A percentile compares a stretch with the other conserved stretches of the same genome.
Evolutionary conservation across 371 early-diverging fungal genomes (phyloP).

Genomic region (Mortierella sp.): DNA sequence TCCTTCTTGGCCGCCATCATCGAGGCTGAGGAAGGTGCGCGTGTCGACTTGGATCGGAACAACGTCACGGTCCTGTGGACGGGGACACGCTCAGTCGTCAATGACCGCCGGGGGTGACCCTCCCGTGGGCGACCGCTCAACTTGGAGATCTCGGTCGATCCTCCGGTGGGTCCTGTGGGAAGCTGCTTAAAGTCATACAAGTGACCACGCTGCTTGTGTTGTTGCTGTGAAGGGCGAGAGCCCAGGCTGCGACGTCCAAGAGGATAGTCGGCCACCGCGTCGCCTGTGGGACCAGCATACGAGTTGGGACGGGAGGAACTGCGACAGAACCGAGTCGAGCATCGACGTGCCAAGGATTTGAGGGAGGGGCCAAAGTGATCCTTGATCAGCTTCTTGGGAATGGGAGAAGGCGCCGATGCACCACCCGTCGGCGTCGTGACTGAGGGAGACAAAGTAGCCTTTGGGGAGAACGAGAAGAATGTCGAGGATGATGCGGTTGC

Average conservation of each 20-base stretch:
- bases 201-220: slow-evolving; percentile 11
- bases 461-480: slow-evolving; percentile 1
- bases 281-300: not conserved
- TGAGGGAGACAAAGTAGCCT: not conserved
- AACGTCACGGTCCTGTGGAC: slow-evolving; percentile 21
- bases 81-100: slow-evolving; percentile 9
- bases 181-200: slow-evolving; percentile 46
- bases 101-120: not conserved
- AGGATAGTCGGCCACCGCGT: not conserved
- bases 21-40: slow-evolving; percentile 9
- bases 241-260: slow-evolving; percentile 7
- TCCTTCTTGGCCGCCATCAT: not conserved
- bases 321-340: slow-evolving; percentile 29
- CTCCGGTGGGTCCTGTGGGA: slow-evolving; percentile 29
- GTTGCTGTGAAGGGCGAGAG: slow-evolving; percentile 1
- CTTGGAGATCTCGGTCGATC: slow-evolving; percentile 26
- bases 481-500: not conserved
- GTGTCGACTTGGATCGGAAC: slow-evolving; percentile 24
- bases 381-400: slow-evolving; percentile 26
- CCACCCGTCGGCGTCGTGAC: not conserved
- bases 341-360: slow-evolving; percentile 32
- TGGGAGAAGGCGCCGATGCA: not conserved
- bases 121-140: not conserved
- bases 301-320: slow-evolving; percentile 21
- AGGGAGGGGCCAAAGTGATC: slow-evolving; percentile 27